Evolutionary conservation across 768 basidiomycete species (phyloP).

Genomic region (Termitomyces sp.): DNA sequence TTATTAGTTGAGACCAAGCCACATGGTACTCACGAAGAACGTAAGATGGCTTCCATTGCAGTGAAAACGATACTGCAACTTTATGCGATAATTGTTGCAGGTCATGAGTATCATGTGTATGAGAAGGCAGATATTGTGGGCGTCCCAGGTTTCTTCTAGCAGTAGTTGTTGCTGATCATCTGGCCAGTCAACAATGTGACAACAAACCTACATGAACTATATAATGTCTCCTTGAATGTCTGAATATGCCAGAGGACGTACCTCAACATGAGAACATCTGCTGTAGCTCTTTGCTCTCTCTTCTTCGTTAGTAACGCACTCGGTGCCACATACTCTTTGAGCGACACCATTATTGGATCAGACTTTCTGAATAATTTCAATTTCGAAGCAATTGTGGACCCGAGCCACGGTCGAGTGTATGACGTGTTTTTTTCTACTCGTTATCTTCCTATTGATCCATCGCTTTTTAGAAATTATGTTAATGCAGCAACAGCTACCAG

Average conservation of each 20-base stretch:
- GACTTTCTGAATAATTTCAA: constrained; percentile 44
- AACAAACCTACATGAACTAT: neutral
- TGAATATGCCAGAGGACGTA: neutral
- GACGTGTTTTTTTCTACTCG: constrained; percentile 5
- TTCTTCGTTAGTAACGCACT: neutral
- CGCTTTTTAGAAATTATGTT: constrained; percentile 31
- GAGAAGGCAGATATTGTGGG: neutral
- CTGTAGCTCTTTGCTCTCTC: constrained; percentile 1
- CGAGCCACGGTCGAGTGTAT: constrained; percentile 61
- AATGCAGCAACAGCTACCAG: constrained; percentile 31
- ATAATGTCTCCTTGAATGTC: neutral
- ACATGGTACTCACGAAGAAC: neutral
- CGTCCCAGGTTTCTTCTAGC: neutral
- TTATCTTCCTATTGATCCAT: neutral
- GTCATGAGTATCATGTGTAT: neutral
- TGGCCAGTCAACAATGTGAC: constrained; percentile 5
- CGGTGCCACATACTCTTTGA: constrained; percentile 32
- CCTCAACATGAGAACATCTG: neutral
- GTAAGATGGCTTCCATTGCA: neutral
- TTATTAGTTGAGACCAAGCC: neutral
- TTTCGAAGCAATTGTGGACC: constrained; percentile 46
- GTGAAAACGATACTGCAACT: neutral
- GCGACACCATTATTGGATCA: constrained; percentile 36
- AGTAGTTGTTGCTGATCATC: neutral
- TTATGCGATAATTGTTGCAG: neutral